Evolutionary conservation across 805 yeast genomes (phyloP), one percentile per base, ranked within the genome.

Genomic region (Ogataea populi-albae): DNA sequence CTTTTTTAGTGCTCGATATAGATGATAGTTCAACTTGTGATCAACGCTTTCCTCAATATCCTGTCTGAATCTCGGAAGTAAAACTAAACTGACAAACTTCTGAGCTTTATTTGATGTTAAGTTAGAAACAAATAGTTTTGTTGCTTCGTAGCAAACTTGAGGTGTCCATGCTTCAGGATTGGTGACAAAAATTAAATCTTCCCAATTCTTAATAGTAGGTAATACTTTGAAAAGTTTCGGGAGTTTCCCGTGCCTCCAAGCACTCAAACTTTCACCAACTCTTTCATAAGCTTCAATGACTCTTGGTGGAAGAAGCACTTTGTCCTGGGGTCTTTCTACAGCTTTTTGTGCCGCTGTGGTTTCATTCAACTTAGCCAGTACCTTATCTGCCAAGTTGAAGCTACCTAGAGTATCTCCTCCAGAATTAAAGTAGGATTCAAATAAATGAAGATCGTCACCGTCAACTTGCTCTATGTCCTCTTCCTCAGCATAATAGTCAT

Each of bases 161-260:
- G 97, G 89, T 12, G 98, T 85, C 99, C 99, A 93, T 19, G 71
- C 66, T 44, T 79, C 88, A 6, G 98, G 98, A 49, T 87, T 79
- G 1, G 98, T 89, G 26, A 93, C 96, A 55, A 79, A 91, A 23
- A 93, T 66, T 22, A 93, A 83, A 59, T 91, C 98, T 59, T 88
- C 88, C 99, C 99, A 93, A 64, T 91, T 91, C 50, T 75, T 82
- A 47, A 93, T 72, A 3, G 95, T 75, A 23, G 99, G 99, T 37
- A 94, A 75, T 33, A 93, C 95, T 58, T 93, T 93, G 70, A 93
- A 93, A 22, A 94, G 75, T 54, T 91, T 89, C n/a, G 98, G 98
- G 35, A 93, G 71, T 62, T 89, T 89, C 32, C 98, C 99, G 54
- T 93, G 95, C 25, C 89, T 83, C 77, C 94, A 93, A 4, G 94